Evolutionary conservation across 2,329 filamentous ascomycete species (phyloP), one percentile per base, ranked within the genome.

Genomic region (Beauveria bassiana): DNA sequence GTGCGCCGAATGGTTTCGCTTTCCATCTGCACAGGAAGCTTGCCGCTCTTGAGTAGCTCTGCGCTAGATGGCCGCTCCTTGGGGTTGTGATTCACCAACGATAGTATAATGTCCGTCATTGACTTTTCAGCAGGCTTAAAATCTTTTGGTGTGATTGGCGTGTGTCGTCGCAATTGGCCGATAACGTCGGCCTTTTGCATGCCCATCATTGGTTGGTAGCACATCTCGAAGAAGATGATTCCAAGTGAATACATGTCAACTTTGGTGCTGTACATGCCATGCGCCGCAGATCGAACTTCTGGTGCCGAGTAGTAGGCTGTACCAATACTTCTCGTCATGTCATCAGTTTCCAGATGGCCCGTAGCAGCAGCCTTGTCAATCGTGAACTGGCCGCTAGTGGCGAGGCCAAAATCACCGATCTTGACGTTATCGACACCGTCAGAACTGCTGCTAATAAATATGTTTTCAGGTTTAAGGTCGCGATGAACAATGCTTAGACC

Each of bases 161-260:
- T 79, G 45, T 85, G 83, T 66, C 86, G 81, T 51, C 91, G 84
- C 47, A 97, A 80, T 60, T 82, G 78, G 58, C 88, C 82, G 31
- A 97, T 79, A 4, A 86, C 82, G 57, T 81, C 75, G 2, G 82
- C 83, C 64, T 86, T 81, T 67, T 88, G 81, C 84, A 88, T 87
- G 5, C 85, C 85, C 70, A 87, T 79, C 75, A 87, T 83, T 0
- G 84, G 80, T 40, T 79, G 75, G 65, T 87, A 93, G 69, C 90
- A 96, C 95, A 99, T 99, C 74, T 99, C 95, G 67, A 97, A 98
- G 76, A 99, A 96, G 62, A 99, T 98, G 65, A 99, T 90, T 0
- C 95, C 95, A 47, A 99, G 80, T 0, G 93, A 97, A 71, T 95
- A 99, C 93, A 99, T 98, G 82, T 99, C 95, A 1, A 98, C 93